A percentile compares a stretch with the other conserved stretches of the same genome.
Conservation (phyloP, 768 basidiomycete species). For the Leccinum boreale region DNA sequence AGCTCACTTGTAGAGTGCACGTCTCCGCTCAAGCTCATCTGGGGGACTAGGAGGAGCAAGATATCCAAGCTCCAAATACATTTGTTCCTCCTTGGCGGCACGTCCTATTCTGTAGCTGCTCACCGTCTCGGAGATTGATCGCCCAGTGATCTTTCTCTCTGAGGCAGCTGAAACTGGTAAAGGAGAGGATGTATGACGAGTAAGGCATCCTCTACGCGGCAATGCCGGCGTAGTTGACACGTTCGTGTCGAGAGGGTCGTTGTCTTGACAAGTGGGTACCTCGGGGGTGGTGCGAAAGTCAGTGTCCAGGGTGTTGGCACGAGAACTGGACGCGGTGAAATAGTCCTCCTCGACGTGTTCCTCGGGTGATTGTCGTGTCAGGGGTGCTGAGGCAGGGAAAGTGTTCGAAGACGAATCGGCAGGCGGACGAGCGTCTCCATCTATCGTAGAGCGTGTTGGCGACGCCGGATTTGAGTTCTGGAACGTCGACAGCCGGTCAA, state of each 20-base stretch:
- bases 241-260: slow-evolving; percentile 28
- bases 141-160: slow-evolving; percentile 33
- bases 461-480: slow-evolving; percentile 25
- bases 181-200: slow-evolving; percentile 64
- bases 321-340: slow-evolving; percentile 27
- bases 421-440: slow-evolving; percentile 1
- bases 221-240: slow-evolving; percentile 44
- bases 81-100: slow-evolving; percentile 64
- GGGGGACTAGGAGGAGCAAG: slow-evolving; percentile 81
- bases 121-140: slow-evolving; percentile 32
- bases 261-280: slow-evolving; percentile 27
- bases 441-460: slow-evolving; percentile 13
- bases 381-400: slow-evolving; percentile 16
- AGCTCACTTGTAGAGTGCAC: slow-evolving; percentile 80
- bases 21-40: slow-evolving; percentile 75
- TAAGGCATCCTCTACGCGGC: slow-evolving; percentile 51
- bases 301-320: slow-evolving; percentile 21
- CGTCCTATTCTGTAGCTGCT: slow-evolving; percentile 39
- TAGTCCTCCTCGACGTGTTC: slow-evolving; percentile 30
- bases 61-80: slow-evolving; percentile 62
- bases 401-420: slow-evolving; percentile 11
- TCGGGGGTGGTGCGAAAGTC: slow-evolving; percentile 11
- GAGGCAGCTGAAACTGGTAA: slow-evolving; percentile 43
- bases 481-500: slow-evolving; percentile 20
- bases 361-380: slow-evolving; percentile 22